Evolutionary conservation across 108 stramenopile genomes (phyloP).

Genomic region (Heterococcus sp.): DNA sequence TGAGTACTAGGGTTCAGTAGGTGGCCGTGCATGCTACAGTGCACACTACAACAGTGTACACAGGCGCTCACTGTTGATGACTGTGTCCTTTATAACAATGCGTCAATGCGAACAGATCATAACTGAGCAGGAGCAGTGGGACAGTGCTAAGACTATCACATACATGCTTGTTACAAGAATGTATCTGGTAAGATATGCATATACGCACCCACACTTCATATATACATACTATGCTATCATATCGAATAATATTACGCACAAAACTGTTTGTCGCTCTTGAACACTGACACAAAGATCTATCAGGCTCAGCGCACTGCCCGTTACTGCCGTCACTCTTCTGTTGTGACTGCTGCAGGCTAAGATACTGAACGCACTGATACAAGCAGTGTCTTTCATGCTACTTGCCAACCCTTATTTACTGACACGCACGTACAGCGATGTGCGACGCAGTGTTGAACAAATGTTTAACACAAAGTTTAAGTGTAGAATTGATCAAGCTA

Average conservation of each 20-base stretch:
- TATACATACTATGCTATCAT: too few relatives aligned
- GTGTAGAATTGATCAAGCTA: slow-evolving; percentile 47
- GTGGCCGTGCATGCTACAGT: too few relatives aligned
- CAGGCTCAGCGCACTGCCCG: too few relatives aligned
- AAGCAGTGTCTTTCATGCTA: slow-evolving; percentile 36
- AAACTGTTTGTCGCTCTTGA: too few relatives aligned
- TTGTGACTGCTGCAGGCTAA: slow-evolving; percentile 39
- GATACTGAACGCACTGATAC: slow-evolving; percentile 51
- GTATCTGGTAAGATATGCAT: slow-evolving; percentile 37
- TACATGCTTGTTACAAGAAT: slow-evolving; percentile 47
- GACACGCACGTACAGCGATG: not conserved
- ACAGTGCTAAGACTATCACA: slow-evolving; percentile 41
- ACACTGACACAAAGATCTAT: too few relatives aligned
- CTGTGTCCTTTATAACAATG: too few relatives aligned
- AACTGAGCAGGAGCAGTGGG: slow-evolving; percentile 50
- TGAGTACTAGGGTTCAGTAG: too few relatives aligned
- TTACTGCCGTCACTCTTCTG: not conserved
- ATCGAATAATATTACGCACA: too few relatives aligned
- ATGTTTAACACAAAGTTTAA: slow-evolving; percentile 1
- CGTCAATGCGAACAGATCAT: slow-evolving; percentile 28
- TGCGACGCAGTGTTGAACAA: slow-evolving; percentile 11
- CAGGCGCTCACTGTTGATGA: too few relatives aligned
- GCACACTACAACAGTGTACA: too few relatives aligned
- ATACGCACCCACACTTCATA: too few relatives aligned
- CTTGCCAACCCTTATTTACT: slow-evolving; percentile 52